phyloP scores from a whole-genome alignment of 2,329 filamentous ascomycete genomes.

The Ascochyta fabae region DNA sequence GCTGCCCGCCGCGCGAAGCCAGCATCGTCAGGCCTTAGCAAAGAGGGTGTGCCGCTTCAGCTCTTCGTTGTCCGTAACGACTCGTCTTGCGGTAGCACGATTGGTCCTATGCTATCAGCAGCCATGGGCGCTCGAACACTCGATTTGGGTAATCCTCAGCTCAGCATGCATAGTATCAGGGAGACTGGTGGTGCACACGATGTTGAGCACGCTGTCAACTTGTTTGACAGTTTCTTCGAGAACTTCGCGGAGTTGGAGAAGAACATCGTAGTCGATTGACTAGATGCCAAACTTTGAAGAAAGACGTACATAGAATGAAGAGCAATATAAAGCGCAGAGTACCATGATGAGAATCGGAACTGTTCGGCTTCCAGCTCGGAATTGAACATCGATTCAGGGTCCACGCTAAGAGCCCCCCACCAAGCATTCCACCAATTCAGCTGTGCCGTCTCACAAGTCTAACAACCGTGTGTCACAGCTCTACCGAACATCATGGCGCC shows the following conservation, averaged over 20 bases:
- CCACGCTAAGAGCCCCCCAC: conserved; percentile 43
- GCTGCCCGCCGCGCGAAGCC: conserved; percentile 69
- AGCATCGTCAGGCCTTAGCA: conserved; percentile 53
- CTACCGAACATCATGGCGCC: conserved; percentile 42
- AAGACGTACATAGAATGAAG: conserved; percentile 17
- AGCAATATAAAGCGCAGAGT: conserved; percentile 7
- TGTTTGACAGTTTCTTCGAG: conserved; percentile 88
- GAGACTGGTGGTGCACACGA: conserved; percentile 91
- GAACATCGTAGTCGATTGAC: conserved; percentile 81
- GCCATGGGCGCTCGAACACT: conserved; percentile 86
- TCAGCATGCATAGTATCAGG: conserved; percentile 96
- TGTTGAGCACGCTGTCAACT: conserved; percentile 80
- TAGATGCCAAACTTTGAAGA: conserved; percentile 36
- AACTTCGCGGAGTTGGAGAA: conserved; percentile 82
- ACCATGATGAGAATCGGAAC: conserved; percentile 14
- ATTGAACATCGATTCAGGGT: conserved; percentile 18
- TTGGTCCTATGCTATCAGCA: conserved; percentile 94
- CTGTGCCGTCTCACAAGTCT: not conserved
- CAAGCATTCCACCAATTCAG: conserved; percentile 21
- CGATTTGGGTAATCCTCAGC: conserved; percentile 90
- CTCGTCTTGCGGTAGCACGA: conserved; percentile 91
- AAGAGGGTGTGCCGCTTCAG: conserved; percentile 81
- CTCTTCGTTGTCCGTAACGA: conserved; percentile 97
- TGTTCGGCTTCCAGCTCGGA: conserved; percentile 9
- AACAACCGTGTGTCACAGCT: not conserved